Evolutionary conservation across 2,329 filamentous ascomycete genomes (phyloP), one percentile per base, ranked within the genome.

Genomic region (Neoascochyta sp.): DNA sequence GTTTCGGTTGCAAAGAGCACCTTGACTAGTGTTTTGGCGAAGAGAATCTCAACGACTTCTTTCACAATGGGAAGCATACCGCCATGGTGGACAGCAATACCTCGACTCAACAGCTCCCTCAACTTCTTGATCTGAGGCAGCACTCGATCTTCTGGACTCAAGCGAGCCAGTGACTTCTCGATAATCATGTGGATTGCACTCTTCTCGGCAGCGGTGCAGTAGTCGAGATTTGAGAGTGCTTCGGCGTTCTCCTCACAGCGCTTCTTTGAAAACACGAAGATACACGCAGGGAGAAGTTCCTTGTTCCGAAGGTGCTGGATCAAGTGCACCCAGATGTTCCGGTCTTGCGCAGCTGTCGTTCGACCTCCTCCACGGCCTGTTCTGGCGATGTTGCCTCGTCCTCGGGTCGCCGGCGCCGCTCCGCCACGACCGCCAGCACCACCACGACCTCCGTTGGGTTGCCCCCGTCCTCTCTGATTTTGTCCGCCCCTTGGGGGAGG

Each of bases 181-280:
- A 98, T 88, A 19, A 88, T 90, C 85, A 96, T 95, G 60, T 98
- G 90, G 35, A 94, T 93, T 24, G 86, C 82, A 50, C 92, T 98
- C 74, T 95, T 96, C 66, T 98, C 92, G 3, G 81, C 76, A 1
- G 89, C 87, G 5, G 84, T 95, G 58, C 85, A 93, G 55, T 94
- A 96, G 56, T 98, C 92, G 46, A 95, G 82, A 54, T 95, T 96
- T 40, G 86, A 90, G 13, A 98, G 71, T 0, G 92, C 90, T 58
- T 95, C 87, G 1, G 92, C 92, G 59, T 96, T 98, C 57, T 96
- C 88, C 62, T 98, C 92, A 52, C 92, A 96, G 29, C 92, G 75
- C 64, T 92, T 95, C 68, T 96, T 98, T 3, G 92, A 98, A 64
- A 98, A 98, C 33, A 98, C 90, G 57, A 98, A 98, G 46, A 98